Percentiles rank a stretch among this genome's conserved stretches.
phyloP scores from a whole-genome alignment of 129 eudicot species.

The Escallonia rubra region DNA sequence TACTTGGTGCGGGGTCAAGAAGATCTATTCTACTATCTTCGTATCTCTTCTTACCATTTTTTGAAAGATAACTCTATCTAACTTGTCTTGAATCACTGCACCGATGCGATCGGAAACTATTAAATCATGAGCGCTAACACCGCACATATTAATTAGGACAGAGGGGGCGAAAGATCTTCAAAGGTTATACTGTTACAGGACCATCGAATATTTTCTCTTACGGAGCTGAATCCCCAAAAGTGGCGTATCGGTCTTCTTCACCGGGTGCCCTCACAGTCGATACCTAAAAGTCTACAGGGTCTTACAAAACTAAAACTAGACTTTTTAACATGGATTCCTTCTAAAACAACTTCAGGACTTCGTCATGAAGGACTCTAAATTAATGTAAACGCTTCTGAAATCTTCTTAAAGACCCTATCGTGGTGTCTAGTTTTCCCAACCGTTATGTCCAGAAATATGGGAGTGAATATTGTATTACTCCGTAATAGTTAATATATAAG shows the following conservation, averaged over 20 bases:
- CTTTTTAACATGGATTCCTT: slow-evolving; percentile 9
- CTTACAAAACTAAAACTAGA: too few relatives aligned
- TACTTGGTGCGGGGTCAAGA: slow-evolving; percentile 6
- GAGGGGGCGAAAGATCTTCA: too few relatives aligned
- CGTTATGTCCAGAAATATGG: slow-evolving; percentile 35
- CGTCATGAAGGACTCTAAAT: slow-evolving; percentile 2
- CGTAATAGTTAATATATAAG: slow-evolving; percentile 1
- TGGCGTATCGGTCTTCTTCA: too few relatives aligned
- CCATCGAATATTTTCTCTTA: too few relatives aligned
- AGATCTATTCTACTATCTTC: slow-evolving; percentile 23
- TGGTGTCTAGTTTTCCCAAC: slow-evolving; percentile 32
- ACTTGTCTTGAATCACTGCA: neutral
- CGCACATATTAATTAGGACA: too few relatives aligned
- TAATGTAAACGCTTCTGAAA: slow-evolving; percentile 9
- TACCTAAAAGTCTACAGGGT: too few relatives aligned
- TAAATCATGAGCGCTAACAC: too few relatives aligned
- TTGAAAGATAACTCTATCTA: slow-evolving; percentile 16
- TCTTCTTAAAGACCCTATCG: slow-evolving; percentile 30
- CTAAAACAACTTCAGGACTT: slow-evolving; percentile 11
- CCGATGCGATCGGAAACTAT: too few relatives aligned
- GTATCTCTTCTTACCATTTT: slow-evolving; percentile 31
- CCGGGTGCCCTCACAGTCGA: too few relatives aligned
- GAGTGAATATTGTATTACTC: slow-evolving; percentile 1
- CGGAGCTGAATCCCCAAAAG: too few relatives aligned
- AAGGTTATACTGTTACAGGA: too few relatives aligned